phyloP scores from a whole-genome alignment of 768 basidiomycete species.

The Naganishia kalamii region DNA sequence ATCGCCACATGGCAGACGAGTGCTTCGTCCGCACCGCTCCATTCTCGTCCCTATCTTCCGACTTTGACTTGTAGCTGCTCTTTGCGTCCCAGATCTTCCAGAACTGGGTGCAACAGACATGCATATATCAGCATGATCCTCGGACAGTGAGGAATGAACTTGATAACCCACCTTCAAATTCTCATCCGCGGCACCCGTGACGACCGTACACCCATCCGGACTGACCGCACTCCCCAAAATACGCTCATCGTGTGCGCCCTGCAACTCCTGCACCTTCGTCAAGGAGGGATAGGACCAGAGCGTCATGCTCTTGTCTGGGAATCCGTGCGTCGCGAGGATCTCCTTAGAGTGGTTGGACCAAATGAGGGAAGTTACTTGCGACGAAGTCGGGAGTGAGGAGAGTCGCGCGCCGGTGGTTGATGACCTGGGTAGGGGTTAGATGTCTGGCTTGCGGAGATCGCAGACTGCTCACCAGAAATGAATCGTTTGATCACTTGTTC shows the following conservation, averaged over 20 bases:
- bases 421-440: conserved; percentile 20
- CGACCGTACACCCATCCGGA: conserved; percentile 84
- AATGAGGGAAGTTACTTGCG: conserved; percentile 85
- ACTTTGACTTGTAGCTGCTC: conserved; percentile 33
- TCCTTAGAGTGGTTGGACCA: conserved; percentile 86
- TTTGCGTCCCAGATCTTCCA: conserved; percentile 58
- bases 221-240: conserved; percentile 78
- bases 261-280: conserved; percentile 73
- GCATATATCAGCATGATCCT: background rate
- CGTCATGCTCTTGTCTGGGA: conserved; percentile 55
- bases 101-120: conserved; percentile 50
- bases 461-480: conserved; percentile 38
- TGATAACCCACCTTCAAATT: conserved; percentile 61
- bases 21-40: conserved; percentile 15
- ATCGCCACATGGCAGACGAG: conserved; percentile 17
- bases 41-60: conserved; percentile 23
- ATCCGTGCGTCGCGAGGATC: conserved; percentile 85
- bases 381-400: conserved; percentile 75
- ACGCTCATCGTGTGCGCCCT: conserved; percentile 86
- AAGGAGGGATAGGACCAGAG: conserved; percentile 67
- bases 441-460: background rate
- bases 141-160: background rate
- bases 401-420: conserved; percentile 73
- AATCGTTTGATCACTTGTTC: conserved; percentile 72
- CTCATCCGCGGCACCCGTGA: conserved; percentile 89